Conservation (phyloP, 257 asterid species). For the Ballota nigra region DNA sequence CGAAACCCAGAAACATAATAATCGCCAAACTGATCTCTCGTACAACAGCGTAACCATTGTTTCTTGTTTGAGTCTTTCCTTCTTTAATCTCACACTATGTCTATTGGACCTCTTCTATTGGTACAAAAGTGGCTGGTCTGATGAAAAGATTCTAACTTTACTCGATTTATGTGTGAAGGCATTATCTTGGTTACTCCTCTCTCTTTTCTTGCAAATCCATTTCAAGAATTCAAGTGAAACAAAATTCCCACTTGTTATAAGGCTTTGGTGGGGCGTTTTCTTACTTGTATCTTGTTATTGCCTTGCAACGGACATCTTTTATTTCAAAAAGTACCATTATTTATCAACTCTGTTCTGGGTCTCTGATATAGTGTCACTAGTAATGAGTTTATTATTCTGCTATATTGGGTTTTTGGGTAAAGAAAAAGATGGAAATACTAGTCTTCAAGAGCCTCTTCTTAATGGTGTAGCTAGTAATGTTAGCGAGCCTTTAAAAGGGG, state of each 20-base stretch:
- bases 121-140: slow-evolving; percentile 66
- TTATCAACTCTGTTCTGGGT: slow-evolving; percentile 48
- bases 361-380: slow-evolving; percentile 51
- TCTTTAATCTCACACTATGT: slow-evolving; percentile 48
- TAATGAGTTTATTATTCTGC: slow-evolving; percentile 53
- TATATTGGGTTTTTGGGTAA: slow-evolving; percentile 42
- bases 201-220: slow-evolving; percentile 44
- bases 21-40: slow-evolving; percentile 10
- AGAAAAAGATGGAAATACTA: slow-evolving; percentile 25
- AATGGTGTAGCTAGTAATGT: slow-evolving; percentile 23
- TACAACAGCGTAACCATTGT: slow-evolving; percentile 29
- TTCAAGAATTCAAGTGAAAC: slow-evolving; percentile 34
- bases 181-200: slow-evolving; percentile 57
- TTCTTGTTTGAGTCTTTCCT: slow-evolving; percentile 47
- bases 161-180: slow-evolving; percentile 60
- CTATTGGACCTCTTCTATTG: slow-evolving; percentile 52
- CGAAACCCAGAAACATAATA: slow-evolving; percentile 25
- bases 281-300: slow-evolving; percentile 59
- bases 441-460: slow-evolving; percentile 65
- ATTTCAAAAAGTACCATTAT: slow-evolving; percentile 35
- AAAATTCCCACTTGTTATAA: slow-evolving; percentile 59
- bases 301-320: slow-evolving; percentile 53
- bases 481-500: slow-evolving; percentile 36
- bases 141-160: slow-evolving; percentile 57
- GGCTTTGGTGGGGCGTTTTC: slow-evolving; percentile 74